Percentiles rank a stretch among this genome's conserved stretches.
Evolutionary conservation across 257 asterid genomes (phyloP).

Genomic region (Oldenlandia corymbosa): DNA sequence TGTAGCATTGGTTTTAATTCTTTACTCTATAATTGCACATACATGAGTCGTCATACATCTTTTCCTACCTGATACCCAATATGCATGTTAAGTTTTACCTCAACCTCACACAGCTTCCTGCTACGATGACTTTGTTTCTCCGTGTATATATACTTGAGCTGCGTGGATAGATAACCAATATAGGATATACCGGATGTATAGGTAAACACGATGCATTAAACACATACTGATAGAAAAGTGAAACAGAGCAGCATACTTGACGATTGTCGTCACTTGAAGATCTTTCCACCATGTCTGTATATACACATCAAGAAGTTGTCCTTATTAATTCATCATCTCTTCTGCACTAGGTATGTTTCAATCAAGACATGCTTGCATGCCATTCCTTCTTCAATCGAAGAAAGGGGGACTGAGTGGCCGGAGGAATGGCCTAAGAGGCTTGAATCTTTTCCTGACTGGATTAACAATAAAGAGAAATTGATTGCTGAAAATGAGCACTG

Average conservation of each 20-base stretch:
- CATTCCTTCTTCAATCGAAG: conserved; percentile 76
- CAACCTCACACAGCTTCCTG: not conserved
- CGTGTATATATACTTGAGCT: not conserved
- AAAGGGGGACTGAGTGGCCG: conserved; percentile 98
- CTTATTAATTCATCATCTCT: conserved; percentile 8
- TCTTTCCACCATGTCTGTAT: not conserved
- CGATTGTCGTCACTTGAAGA: not conserved
- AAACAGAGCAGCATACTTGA: not conserved
- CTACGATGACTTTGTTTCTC: not conserved
- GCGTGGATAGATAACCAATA: not conserved
- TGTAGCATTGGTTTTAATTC: too few species aligned
- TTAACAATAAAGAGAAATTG: conserved; percentile 59
- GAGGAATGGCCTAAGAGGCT: conserved; percentile 94
- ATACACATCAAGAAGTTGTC: not conserved
- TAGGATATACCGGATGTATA: not conserved
- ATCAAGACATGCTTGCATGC: conserved; percentile 60
- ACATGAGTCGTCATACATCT: too few species aligned
- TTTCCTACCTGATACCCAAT: too few species aligned
- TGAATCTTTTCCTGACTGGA: conserved; percentile 81
- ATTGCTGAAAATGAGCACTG: conserved; percentile 70
- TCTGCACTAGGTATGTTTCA: conserved; percentile 51
- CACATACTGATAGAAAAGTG: too few species aligned
- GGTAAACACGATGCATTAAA: not conserved
- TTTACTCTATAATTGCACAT: too few species aligned
- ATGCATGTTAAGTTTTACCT: too few species aligned